phyloP scores from a whole-genome alignment of 2,329 filamentous ascomycete genomes.

The Dissoconium aciculare region DNA sequence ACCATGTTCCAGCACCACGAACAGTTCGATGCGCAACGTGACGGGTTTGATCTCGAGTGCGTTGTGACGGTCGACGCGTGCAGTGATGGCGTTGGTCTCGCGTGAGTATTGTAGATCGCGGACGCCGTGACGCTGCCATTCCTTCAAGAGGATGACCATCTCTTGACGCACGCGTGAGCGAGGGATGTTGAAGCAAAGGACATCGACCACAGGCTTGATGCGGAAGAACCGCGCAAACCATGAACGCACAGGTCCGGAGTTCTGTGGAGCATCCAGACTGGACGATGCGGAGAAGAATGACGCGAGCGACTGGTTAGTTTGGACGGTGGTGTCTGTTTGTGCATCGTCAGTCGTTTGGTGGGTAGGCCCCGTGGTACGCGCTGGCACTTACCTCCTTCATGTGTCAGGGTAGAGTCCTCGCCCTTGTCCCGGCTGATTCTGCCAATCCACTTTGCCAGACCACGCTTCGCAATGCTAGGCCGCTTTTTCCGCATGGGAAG shows the following conservation, averaged over 20 bases:
- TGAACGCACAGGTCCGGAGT: constrained; percentile 40
- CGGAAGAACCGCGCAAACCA: constrained; percentile 84
- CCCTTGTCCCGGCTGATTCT: constrained; percentile 30
- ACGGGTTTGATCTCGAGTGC: constrained; percentile 74
- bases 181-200: constrained; percentile 60
- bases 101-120: constrained; percentile 66
- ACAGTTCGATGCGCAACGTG: constrained; percentile 74
- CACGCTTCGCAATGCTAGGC: constrained; percentile 26
- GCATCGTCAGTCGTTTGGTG: constrained; percentile 3
- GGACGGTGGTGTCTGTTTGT: constrained; percentile 14
- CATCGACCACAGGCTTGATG: constrained; percentile 65
- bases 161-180: constrained; percentile 64
- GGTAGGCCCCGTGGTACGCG: not conserved
- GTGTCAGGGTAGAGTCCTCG: constrained; percentile 9
- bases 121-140: constrained; percentile 67
- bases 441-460: constrained; percentile 39
- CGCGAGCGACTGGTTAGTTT: constrained; percentile 15
- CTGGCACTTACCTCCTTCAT: constrained; percentile 11
- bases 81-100: constrained; percentile 63
- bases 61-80: constrained; percentile 59
- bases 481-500: constrained; percentile 30
- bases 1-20: constrained; percentile 76
- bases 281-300: constrained; percentile 25
- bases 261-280: constrained; percentile 36
- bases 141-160: constrained; percentile 55